phyloP scores from a whole-genome alignment of 2,329 filamentous ascomycete genomes.

The Hypoxylon sp. region DNA sequence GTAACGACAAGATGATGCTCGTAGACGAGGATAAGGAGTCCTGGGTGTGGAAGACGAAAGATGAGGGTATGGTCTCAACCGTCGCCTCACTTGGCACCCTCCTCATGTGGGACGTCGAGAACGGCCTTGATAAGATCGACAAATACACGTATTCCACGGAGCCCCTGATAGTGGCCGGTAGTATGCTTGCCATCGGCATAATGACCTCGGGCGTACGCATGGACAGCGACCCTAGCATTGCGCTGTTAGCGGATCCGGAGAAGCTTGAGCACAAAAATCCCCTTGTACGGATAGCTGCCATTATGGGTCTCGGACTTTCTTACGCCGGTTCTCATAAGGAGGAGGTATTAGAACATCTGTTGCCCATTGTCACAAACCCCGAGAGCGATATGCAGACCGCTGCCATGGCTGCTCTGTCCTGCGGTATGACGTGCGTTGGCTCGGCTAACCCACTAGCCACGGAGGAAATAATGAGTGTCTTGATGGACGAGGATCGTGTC shows the following conservation, averaged over 20 bases:
- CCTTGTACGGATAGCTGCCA: constrained; percentile 83
- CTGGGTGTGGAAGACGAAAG: constrained; percentile 99
- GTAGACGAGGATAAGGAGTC: constrained; percentile 88
- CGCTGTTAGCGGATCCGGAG: constrained; percentile 83
- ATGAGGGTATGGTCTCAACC: constrained; percentile 97
- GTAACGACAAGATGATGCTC: constrained; percentile 98
- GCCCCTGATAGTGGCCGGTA: constrained; percentile 87
- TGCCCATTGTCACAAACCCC: constrained; percentile 90
- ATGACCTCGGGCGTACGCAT: constrained; percentile 93
- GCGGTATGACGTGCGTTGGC: constrained; percentile 92
- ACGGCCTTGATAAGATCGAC: constrained; percentile 92
- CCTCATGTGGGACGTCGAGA: constrained; percentile 93
- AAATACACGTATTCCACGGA: constrained; percentile 91
- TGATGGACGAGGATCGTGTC: constrained; percentile 93
- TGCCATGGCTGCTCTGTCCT: constrained; percentile 92
- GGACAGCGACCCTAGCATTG: constrained; percentile 91
- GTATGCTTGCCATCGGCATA: constrained; percentile 93
- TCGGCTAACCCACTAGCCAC: constrained; percentile 92
- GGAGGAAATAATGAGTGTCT: constrained; percentile 90
- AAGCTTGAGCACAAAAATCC: constrained; percentile 85
- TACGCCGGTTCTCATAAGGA: constrained; percentile 96
- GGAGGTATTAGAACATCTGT: constrained; percentile 84
- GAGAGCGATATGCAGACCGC: constrained; percentile 93
- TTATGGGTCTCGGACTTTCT: constrained; percentile 95
- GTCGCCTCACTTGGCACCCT: constrained; percentile 94